phyloP scores from a whole-genome alignment of 768 basidiomycete genomes.

The Leccinellum luteum region DNA sequence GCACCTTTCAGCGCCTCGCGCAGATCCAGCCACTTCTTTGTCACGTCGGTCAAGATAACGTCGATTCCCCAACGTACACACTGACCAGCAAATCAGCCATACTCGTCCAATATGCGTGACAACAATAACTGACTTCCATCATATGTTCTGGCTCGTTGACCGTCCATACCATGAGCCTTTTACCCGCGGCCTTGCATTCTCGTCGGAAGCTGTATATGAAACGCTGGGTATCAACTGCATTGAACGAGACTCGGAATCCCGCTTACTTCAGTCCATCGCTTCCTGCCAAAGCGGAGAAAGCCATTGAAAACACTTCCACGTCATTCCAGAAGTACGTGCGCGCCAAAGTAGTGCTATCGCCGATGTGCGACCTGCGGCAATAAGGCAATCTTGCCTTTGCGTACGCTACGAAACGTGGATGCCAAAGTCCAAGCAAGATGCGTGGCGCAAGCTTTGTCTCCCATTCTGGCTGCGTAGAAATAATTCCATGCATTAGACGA shows the following conservation, averaged over 20 bases:
- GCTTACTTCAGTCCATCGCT: slow-evolving; percentile 69
- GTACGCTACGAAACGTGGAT: slow-evolving; percentile 81
- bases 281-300: slow-evolving; percentile 68
- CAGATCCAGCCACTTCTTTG: slow-evolving; percentile 64
- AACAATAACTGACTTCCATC: slow-evolving; percentile 66
- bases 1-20: slow-evolving; percentile 56
- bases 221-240: slow-evolving; percentile 3
- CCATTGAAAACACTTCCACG: slow-evolving; percentile 84
- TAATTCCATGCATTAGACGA: slow-evolving; percentile 66
- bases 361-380: slow-evolving; percentile 84
- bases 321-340: slow-evolving; percentile 87
- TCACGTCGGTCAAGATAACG: slow-evolving; percentile 77
- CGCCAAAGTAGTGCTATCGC: slow-evolving; percentile 65
- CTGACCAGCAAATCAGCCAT: slow-evolving; percentile 23
- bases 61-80: slow-evolving; percentile 78
- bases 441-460: slow-evolving; percentile 75
- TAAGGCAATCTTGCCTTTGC: slow-evolving; percentile 79
- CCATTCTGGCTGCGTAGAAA: slow-evolving; percentile 67
- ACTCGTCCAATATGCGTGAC: neutral
- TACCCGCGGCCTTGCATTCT: slow-evolving; percentile 76
- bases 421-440: slow-evolving; percentile 82
- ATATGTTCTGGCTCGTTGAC: slow-evolving; percentile 87
- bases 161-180: slow-evolving; percentile 93
- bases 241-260: neutral
- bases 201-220: slow-evolving; percentile 59